These are phyloP conservation scores for Fennellomyces sp. DNA, from an alignment of 371 early-diverging fungal species.

Conservation along the genomic window DNA sequence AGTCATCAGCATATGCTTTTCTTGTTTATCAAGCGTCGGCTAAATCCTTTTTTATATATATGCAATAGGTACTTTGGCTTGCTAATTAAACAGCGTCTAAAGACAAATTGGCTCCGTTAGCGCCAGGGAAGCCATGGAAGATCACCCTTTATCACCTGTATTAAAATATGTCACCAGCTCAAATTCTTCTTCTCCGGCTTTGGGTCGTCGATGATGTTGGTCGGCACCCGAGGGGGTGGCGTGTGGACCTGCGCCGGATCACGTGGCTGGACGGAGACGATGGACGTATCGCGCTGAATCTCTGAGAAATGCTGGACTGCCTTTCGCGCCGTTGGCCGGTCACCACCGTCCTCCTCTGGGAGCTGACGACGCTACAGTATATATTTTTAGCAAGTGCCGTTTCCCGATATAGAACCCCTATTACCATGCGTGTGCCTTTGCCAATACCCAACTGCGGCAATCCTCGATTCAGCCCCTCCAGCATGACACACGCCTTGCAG, in stretches of 20 bases:
- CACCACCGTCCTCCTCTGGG: conserved; percentile 13
- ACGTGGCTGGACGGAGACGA: conserved; percentile 32
- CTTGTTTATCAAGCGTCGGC: too few relatives aligned
- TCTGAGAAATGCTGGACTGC: conserved; percentile 44
- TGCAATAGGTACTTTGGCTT: too few relatives aligned
- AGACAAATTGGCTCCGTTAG: too few relatives aligned
- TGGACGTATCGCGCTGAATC: conserved; percentile 40
- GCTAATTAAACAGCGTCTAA: too few relatives aligned
- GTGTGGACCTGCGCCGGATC: conserved; percentile 44
- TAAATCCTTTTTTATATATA: too few relatives aligned
- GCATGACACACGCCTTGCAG: conserved; percentile 94
- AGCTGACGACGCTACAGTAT: conserved; percentile 27
- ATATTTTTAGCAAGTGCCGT: not conserved
- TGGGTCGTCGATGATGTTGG: conserved; percentile 28
- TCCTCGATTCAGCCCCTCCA: conserved; percentile 93
- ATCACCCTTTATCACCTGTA: too few relatives aligned
- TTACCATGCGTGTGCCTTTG: conserved; percentile 47
- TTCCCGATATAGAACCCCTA: not conserved
- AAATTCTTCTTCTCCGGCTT: conserved; percentile 34
- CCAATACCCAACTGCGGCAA: conserved; percentile 71
- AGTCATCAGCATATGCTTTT: too few relatives aligned
- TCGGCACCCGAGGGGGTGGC: conserved; percentile 47
- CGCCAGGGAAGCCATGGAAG: too few relatives aligned
- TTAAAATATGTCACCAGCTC: conserved; percentile 47
- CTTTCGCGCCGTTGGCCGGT: conserved; percentile 2